Evolutionary conservation across 148 eudicot genomes (phyloP), one percentile per base, ranked within the genome.

Genomic region (Tetragonia tetragonoides): DNA sequence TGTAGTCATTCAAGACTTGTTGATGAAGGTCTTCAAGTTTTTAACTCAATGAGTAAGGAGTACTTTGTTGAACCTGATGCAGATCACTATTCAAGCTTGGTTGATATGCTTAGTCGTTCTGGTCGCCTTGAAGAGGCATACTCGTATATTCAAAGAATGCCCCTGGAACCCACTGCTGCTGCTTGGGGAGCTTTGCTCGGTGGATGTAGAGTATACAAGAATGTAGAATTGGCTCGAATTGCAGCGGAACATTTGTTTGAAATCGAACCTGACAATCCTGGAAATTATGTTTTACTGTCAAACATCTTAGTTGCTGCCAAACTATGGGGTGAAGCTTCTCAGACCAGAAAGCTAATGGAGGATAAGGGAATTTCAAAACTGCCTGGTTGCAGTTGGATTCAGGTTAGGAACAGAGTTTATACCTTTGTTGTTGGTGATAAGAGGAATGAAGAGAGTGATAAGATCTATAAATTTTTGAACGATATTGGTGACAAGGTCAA

Each of bases 181-280:
- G 95, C 97, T 9, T 93, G 97, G 93, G 97, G 92, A 75, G 92
- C 97, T 72, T 84, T 93, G 83, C 92, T 93, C 80, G 88, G 90
- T 73, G 92, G 89, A 9, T 93, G 97, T 83, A 83, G 93, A 73
- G 86, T 89, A 62, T 87, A 91, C 84, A 91, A 89, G 83, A 87
- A 93, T 77, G 92, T 93, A 15, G 91, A 91, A 68, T 70, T 93
- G 79, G 97, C 87, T 66, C 79, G 86, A 76, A 81, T 88, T 79
- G 97, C 92, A 72, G 93, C 92, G 49, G 81, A 81, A 5, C 83
- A 73, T 68, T 77, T 91, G 68, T 85, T 93, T 74, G 84, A 88
- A 85, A 88, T 91, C 51, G 92, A 89, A 78, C 95, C 95, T 49
- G 80, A 89, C 56, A 91, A 93, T 80, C 90, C 93, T 59, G 97